Evolutionary conservation across 805 yeast species (phyloP), one percentile per base, ranked within the genome.

Genomic region (Metschnikowia lachancei): DNA sequence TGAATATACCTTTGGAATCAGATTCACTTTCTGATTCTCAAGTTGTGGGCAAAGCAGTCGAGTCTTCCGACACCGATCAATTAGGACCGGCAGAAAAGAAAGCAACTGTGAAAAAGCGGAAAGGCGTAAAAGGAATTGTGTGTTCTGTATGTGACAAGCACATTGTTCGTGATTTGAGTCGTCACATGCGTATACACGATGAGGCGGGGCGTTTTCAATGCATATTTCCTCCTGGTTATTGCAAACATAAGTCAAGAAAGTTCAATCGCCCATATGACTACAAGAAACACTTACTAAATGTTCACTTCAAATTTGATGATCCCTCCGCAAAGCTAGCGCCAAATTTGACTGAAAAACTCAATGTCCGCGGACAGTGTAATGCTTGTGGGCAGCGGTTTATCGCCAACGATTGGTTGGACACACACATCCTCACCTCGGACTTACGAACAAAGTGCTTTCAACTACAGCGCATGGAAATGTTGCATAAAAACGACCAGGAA

Each of bases 381-480:
- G 72, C 72, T 1, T 83, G 87, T 58, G 82, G 83, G 1, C 59
- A 57, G 14, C 57, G 74, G 36, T 74, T 69, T 54, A 57, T 64
- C 12, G 87, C 82, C 8, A 64, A 65, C 22, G 76, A 70, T 16
- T 83, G 87, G 87, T 63, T 83, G 17, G 77, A 76, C 16, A 53
- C 61, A 12, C 88, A 82, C 58, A 74, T 82, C 10, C 58, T 76
- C 46, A 61, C 70, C n/a, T 51, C 47, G 11, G 54, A 53, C 32
- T 19, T 12, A 14, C 22, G 40, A 13, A 39, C 14, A 33, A 44
- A 39, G 20, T 46, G 49, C 33, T 26, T 34, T 33, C 50, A 46
- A 12, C 42, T 50, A 35, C 50, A 46, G 39, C 50, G 49, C 17
- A 43, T 46, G 19, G 46, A 39, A 22, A 40, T 29, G 4, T 32